Percentiles rank a stretch among this genome's conserved stretches.
phyloP scores from a whole-genome alignment of 805 yeast species.

The Metschnikowia santaceciliae region DNA sequence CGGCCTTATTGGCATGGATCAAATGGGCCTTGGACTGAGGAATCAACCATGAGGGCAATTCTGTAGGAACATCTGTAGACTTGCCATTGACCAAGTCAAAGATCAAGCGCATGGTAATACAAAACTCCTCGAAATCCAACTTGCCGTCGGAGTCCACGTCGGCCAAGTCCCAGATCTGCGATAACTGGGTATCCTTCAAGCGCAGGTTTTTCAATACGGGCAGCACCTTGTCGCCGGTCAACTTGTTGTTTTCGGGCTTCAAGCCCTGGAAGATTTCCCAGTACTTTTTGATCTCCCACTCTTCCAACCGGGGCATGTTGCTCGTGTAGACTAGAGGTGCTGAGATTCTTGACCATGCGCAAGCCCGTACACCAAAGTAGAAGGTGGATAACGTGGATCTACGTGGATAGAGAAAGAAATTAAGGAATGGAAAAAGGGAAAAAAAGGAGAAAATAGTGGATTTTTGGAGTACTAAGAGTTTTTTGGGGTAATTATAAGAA shows the following conservation, averaged over 20 bases:
- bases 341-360: background rate
- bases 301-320: conserved; percentile 68
- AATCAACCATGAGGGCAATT: conserved; percentile 86
- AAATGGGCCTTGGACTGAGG: conserved; percentile 87
- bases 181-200: conserved; percentile 57
- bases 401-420: no score
- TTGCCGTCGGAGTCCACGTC: conserved; percentile 26
- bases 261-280: conserved; percentile 97
- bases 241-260: conserved; percentile 72
- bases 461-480: no score
- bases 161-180: conserved; percentile 80
- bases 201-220: conserved; percentile 71
- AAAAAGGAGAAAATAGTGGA: no score
- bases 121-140: conserved; percentile 95
- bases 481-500: no score
- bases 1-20: conserved; percentile 77
- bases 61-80: conserved; percentile 53
- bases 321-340: background rate
- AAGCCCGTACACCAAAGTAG: background rate
- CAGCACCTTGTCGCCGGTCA: conserved; percentile 80
- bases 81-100: conserved; percentile 84
- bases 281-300: conserved; percentile 94
- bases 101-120: conserved; percentile 93
- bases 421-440: no score
- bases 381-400: no score